Evolutionary conservation across 1,284 basidiomycete genomes (phyloP).

Genomic region (Golubevia sp.): DNA sequence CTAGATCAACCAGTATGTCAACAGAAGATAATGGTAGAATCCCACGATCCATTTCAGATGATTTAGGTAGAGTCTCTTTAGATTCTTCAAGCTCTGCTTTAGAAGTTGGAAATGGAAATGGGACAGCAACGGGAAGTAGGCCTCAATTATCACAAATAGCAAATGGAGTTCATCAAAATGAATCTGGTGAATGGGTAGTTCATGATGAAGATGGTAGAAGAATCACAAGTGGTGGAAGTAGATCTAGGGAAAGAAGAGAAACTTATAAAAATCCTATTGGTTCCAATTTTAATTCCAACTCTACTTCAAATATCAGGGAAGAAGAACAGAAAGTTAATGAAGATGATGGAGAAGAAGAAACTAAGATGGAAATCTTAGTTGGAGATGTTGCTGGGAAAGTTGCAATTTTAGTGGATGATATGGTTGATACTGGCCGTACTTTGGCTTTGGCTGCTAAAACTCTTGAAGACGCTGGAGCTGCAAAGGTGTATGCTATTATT

Average conservation of each 20-base stretch:
- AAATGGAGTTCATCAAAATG: constrained; percentile 62
- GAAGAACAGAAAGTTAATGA: constrained; percentile 8
- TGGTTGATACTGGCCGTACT: constrained; percentile 94
- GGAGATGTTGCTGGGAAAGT: constrained; percentile 92
- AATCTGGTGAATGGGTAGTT: constrained; percentile 58
- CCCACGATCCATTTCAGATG: constrained; percentile 2
- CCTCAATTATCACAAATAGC: constrained; percentile 45
- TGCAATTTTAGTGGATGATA: constrained; percentile 94
- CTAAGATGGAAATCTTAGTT: constrained; percentile 87
- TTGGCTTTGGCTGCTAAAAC: constrained; percentile 82
- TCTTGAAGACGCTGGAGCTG: constrained; percentile 84
- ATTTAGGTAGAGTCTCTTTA: constrained; percentile 20
- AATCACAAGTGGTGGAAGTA: constrained; percentile 31
- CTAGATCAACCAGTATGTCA: background rate
- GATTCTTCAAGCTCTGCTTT: constrained; percentile 4
- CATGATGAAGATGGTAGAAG: constrained; percentile 48
- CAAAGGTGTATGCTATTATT: constrained; percentile 83
- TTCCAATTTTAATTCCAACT: too few relatives aligned
- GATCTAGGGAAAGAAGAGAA: background rate
- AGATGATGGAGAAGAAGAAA: constrained; percentile 59
- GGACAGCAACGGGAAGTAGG: constrained; percentile 18
- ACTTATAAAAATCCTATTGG: too few relatives aligned
- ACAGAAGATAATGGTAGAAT: constrained; percentile 5
- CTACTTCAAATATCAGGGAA: background rate
- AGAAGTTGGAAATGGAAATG: constrained; percentile 6